A percentile compares a stretch with the other conserved stretches of the same genome.
Evolutionary conservation across 768 basidiomycete genomes (phyloP).

Genomic region (Lentinula sp.): DNA sequence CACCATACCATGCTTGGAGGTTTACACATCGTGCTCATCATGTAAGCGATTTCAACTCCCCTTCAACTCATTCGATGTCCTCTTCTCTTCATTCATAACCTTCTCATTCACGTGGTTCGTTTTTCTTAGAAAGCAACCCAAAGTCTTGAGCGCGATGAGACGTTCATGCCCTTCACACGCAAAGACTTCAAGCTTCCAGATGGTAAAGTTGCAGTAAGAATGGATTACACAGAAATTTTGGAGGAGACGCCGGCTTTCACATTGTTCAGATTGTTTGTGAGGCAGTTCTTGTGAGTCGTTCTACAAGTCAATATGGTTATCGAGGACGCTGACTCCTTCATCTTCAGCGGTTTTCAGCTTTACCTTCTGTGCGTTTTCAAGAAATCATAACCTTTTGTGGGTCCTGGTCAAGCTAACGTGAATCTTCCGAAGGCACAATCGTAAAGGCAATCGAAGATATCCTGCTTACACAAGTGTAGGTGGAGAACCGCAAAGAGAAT

Average conservation of each 20-base stretch:
- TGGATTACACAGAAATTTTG: slow-evolving; percentile 40
- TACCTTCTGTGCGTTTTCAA: slow-evolving; percentile 31
- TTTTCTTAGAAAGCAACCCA: slow-evolving; percentile 36
- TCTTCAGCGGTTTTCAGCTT: slow-evolving; percentile 34
- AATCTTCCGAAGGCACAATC: slow-evolving; percentile 27
- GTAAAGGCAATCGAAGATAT: slow-evolving; percentile 41
- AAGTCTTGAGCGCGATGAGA: slow-evolving; percentile 67
- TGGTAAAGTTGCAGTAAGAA: slow-evolving; percentile 29
- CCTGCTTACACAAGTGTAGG: slow-evolving; percentile 38
- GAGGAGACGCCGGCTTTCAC: slow-evolving; percentile 48
- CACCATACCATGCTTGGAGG: slow-evolving; percentile 64
- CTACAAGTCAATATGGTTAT: not conserved
- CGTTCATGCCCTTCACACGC: slow-evolving; percentile 49
- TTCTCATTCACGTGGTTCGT: not conserved
- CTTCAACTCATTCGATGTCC: no score
- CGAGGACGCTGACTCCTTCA: not conserved
- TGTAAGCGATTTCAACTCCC: slow-evolving; percentile 31
- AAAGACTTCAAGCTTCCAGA: slow-evolving; percentile 38
- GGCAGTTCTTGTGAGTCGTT: slow-evolving; percentile 42
- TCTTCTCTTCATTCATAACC: no score
- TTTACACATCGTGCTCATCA: slow-evolving; percentile 59
- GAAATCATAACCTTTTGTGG: not conserved
- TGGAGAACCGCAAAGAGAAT: not conserved
- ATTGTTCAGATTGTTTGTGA: slow-evolving; percentile 39
- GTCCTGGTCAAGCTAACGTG: not conserved